phyloP scores from a whole-genome alignment of 2,329 filamentous ascomycete genomes.

The Pezicula radicicola region DNA sequence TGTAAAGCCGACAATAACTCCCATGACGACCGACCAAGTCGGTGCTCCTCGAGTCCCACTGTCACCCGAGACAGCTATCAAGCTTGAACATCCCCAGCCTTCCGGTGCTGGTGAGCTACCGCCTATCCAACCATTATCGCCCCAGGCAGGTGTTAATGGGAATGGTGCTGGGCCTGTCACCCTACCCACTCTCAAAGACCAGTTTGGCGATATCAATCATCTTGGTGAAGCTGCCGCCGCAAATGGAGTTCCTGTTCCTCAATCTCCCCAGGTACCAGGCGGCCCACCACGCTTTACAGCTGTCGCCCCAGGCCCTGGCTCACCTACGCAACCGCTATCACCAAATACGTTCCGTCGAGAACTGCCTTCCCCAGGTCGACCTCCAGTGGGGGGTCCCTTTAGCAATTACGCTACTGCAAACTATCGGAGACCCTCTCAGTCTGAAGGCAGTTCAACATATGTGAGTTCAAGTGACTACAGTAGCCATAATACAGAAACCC shows the following conservation, averaged over 20 bases:
- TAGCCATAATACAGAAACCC: conserved; percentile 39
- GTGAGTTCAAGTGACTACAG: conserved; percentile 21
- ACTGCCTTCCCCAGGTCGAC: conserved; percentile 32
- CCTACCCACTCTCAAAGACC: conserved; percentile 25
- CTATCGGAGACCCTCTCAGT: conserved; percentile 22
- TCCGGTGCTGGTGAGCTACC: conserved; percentile 19
- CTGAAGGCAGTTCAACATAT: conserved; percentile 18
- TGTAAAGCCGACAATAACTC: conserved; percentile 16
- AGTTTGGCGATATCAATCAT: conserved; percentile 25
- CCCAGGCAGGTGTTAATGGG: conserved; percentile 22
- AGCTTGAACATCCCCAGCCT: conserved; percentile 13
- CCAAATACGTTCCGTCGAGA: conserved; percentile 36
- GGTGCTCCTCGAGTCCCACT: conserved; percentile 6
- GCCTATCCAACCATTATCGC: conserved; percentile 23
- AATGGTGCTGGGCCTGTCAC: conserved; percentile 20
- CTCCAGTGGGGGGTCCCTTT: conserved; percentile 5
- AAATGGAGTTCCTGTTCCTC: conserved; percentile 19
- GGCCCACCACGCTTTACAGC: conserved; percentile 18
- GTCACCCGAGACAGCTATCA: conserved; percentile 12
- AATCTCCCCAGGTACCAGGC: conserved; percentile 23
- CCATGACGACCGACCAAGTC: conserved; percentile 11
- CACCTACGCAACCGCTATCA: conserved; percentile 26
- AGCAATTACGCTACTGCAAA: conserved; percentile 10
- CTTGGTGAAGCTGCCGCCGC: conserved; percentile 15
- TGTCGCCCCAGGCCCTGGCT: conserved; percentile 17